phyloP scores from a whole-genome alignment of 2,329 filamentous ascomycete species.

The Colletotrichum endophyticum region DNA sequence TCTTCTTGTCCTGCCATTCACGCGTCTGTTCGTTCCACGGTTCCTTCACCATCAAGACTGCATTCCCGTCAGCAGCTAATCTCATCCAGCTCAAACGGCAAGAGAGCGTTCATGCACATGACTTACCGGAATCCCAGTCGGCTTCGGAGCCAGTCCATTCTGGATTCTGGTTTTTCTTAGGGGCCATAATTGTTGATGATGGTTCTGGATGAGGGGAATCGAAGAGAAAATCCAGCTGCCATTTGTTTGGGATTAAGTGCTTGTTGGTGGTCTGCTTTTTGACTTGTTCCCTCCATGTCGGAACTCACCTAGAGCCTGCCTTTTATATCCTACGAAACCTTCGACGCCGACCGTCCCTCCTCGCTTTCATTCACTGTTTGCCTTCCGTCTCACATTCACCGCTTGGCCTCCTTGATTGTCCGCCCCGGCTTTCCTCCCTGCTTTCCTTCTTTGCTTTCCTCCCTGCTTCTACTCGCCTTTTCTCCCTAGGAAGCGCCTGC shows the following conservation, averaged over 20 bases:
- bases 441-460: not conserved
- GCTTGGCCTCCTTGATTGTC: not conserved
- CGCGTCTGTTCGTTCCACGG: not conserved
- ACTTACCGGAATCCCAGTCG: not conserved
- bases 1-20: not conserved
- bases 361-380: not conserved
- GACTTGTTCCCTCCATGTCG: no score
- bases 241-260: not conserved
- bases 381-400: not conserved
- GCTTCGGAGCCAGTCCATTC: not conserved
- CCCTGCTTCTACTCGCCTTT: not conserved
- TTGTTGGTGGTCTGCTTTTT: no score
- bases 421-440: no score
- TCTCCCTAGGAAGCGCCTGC: not conserved
- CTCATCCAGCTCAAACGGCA: not conserved
- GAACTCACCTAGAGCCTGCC: not conserved
- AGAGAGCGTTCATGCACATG: not conserved
- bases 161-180: not conserved
- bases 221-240: not conserved
- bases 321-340: not conserved
- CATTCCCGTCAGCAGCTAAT: not conserved
- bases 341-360: not conserved
- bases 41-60: not conserved
- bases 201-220: not conserved
- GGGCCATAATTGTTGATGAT: not conserved